Base-by-base conservation (phyloP, 2,329 filamentous ascomycete species). In the Fusarium sp. region DNA sequence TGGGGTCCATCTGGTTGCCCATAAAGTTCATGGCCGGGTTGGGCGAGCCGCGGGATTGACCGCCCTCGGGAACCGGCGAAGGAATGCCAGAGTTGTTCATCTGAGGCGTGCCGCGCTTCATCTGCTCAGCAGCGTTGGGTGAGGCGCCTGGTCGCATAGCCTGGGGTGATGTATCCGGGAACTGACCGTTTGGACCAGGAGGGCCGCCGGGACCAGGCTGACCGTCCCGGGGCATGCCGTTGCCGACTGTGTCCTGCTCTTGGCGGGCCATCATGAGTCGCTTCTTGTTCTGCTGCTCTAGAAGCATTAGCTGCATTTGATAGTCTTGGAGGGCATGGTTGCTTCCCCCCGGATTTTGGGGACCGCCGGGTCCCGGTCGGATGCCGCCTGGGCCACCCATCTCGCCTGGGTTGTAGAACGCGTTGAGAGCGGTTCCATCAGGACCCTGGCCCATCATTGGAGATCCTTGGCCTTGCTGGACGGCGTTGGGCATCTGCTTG, bases 211-310 rank as follows among this genome's bases (percentile, higher is more conserved):
- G 81, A 39, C 82, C 84, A 50, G 81, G 80, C 29, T 79, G 81
- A 49, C 80, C 84, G 46, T 75, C 81, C 63, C 82, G 78, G 33
- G 80, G 78, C 63, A 82, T 79, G 50, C 60, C 60, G 19, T 75
- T 79, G 36, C 79, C 78, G 56, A 80, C 78, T 46, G 78, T 82
- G 56, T 93, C 91, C 74, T 94, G 90, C 72, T 93, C 87, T 72
- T 88, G 89, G 15, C 91, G 86, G 33, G 91, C 91, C 90, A 93
- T 92, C 81, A 93, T 87, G 44, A 94, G 81, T 15, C 91, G 82
- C 76, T 93, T 93, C 81, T 93, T 94, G 70, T 94, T 94, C 76
- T 94, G 90, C 76, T 93, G 91, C 76, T 94, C 91, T 14, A 94
- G 82, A 45, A 93, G 78, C 91, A 93, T 94, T 72, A 94, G 78